Evolutionary conservation across 495 filamentous ascomycete genomes (phyloP), one percentile per base, ranked within the genome.

Genomic region (Rostrohypoxylon terebratum): DNA sequence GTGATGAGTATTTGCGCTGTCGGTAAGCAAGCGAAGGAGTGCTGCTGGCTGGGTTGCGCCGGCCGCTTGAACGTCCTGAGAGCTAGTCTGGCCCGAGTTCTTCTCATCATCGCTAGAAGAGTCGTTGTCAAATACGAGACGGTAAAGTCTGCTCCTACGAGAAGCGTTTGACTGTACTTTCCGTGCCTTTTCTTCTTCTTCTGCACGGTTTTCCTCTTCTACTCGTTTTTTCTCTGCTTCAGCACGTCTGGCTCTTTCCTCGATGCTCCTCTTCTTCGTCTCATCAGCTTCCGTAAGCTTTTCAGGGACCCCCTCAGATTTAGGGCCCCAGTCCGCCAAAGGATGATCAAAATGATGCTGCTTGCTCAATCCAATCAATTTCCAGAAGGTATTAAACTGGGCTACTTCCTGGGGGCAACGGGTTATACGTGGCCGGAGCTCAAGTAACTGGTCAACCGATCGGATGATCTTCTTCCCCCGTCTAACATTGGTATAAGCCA

Each of bases 401-500:
- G 23, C n/a, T 8, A 73, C 36, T 31, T 33, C 48, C 4, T 20
- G 23, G 3, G 61, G 69, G 13, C 66, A 66, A 42, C 48, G 14
- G 34, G 21, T 11, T 1, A 40, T 33, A 8, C 5, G 4, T 7
- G 59, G 21, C 60, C 59, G 68, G n/a, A 74, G 36, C 6, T 18
- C 11, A 1, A 53, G 28, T 28, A 74, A 51, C 54, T 68, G 59
- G 20, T 69, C 38, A 8, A 36, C 47, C 0, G 68, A 21, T 10
- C 69, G 71, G 9, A 71, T 38, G 18, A 68, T 58, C 13, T 48
- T 1, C 23, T 76, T 13, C 14, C 64, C 48, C 13, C 63, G 44
- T 1, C 33, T 1, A 33, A 72, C 31, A 7, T 63, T 78, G 0
- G n/a, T 16, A 36, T 74, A 76, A n/a, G 76, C 53, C 1, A 67